phyloP scores from a whole-genome alignment of 495 filamentous ascomycete species.

The Aspergillus bridgeri region DNA sequence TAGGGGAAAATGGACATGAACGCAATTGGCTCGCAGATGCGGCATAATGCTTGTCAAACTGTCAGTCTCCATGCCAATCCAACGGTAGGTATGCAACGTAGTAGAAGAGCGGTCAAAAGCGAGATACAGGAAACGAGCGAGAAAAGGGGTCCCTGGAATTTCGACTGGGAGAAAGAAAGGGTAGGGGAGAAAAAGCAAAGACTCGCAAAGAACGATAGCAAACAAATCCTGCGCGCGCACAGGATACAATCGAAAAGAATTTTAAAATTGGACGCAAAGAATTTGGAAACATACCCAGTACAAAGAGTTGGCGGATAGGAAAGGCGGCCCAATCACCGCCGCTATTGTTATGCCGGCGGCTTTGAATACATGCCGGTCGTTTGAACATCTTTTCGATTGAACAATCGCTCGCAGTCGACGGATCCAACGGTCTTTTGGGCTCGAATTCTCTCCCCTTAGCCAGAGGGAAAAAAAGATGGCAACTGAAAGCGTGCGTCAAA shows the following conservation, averaged over 20 bases:
- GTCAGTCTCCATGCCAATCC: constrained; percentile 33
- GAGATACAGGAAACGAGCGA: background rate
- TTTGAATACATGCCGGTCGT: constrained; percentile 36
- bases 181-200: background rate
- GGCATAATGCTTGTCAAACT: constrained; percentile 66
- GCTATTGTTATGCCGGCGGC: constrained; percentile 32
- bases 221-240: background rate
- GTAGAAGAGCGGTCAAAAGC: constrained; percentile 21
- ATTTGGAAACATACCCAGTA: constrained; percentile 55
- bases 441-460: background rate
- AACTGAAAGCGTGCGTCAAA: constrained; percentile 9
- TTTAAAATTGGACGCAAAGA: constrained; percentile 10
- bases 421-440: background rate
- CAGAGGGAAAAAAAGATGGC: constrained; percentile 3
- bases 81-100: constrained; percentile 13
- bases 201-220: background rate
- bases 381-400: constrained; percentile 34
- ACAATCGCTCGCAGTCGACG: background rate
- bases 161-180: background rate
- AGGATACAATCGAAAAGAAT: background rate
- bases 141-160: background rate
- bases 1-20: constrained; percentile 99
- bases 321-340: constrained; percentile 40
- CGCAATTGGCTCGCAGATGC: constrained; percentile 97
- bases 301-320: constrained; percentile 62